Conservation (phyloP, 2,329 filamentous ascomycete genomes). For the Penicillium occitanis region DNA sequence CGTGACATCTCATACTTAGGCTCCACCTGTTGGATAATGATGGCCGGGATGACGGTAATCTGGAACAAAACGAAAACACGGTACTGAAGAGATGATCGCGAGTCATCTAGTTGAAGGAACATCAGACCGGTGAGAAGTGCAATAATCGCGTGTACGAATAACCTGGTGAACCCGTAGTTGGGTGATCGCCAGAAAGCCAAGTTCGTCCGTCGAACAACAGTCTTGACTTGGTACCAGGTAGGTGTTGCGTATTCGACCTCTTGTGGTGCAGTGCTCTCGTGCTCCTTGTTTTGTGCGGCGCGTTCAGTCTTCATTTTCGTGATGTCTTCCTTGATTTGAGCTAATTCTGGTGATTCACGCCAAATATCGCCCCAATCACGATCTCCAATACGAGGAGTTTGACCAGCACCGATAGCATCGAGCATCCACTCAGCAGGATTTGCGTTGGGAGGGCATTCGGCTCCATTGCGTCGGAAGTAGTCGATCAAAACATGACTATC, state of each 20-base stretch:
- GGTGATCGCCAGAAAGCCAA: slow-evolving; percentile 80
- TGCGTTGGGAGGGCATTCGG: slow-evolving; percentile 49
- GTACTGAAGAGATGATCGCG: slow-evolving; percentile 75
- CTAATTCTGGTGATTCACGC: slow-evolving; percentile 69
- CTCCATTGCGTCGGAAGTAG: slow-evolving; percentile 56
- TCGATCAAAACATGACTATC: slow-evolving; percentile 51
- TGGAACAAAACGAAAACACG: slow-evolving; percentile 90
- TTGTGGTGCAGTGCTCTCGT: slow-evolving; percentile 43
- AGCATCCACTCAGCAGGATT: slow-evolving; percentile 55
- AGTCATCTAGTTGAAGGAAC: slow-evolving; percentile 75
- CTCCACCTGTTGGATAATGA: slow-evolving; percentile 82
- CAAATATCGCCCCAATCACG: slow-evolving; percentile 80
- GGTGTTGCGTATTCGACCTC: slow-evolving; percentile 83
- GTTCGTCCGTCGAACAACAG: slow-evolving; percentile 72
- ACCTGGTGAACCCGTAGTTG: slow-evolving; percentile 83
- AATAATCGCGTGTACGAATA: slow-evolving; percentile 81
- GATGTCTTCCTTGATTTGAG: slow-evolving; percentile 66
- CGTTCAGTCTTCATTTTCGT: slow-evolving; percentile 64
- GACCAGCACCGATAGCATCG: slow-evolving; percentile 71
- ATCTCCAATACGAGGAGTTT: slow-evolving; percentile 68
- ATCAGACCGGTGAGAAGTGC: slow-evolving; percentile 75
- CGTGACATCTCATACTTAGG: slow-evolving; percentile 78
- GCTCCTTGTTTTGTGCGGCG: slow-evolving; percentile 45
- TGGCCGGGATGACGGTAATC: slow-evolving; percentile 73
- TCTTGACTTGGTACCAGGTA: slow-evolving; percentile 71